Evolutionary conservation across 208 protist species (phyloP).

Genomic region (Leishmania mexicana): DNA sequence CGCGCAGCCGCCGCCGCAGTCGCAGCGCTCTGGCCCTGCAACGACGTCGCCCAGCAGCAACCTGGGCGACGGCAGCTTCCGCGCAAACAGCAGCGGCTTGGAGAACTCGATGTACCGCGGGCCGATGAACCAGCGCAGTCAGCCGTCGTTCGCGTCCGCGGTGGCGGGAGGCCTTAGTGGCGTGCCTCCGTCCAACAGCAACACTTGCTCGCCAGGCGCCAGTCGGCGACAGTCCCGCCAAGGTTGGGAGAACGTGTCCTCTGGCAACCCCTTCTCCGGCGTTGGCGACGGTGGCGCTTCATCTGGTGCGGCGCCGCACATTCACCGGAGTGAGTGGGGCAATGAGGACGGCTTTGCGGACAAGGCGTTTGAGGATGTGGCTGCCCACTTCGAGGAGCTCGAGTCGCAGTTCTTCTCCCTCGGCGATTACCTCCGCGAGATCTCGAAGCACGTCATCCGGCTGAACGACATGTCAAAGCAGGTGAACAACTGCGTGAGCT

Average conservation of each 20-base stretch:
- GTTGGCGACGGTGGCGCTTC: slow-evolving; percentile 12
- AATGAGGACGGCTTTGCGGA: slow-evolving; percentile 63
- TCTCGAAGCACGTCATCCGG: slow-evolving; percentile 79
- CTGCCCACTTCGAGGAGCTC: slow-evolving; percentile 67
- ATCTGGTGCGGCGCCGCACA: slow-evolving; percentile 25
- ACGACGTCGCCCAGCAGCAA: slow-evolving; percentile 12
- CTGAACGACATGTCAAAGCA: slow-evolving; percentile 86
- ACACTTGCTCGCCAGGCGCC: not conserved
- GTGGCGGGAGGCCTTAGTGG: slow-evolving; percentile 10
- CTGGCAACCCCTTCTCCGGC: not conserved
- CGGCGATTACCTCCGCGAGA: slow-evolving; percentile 76
- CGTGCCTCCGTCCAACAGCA: not conserved
- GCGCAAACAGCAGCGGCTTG: slow-evolving; percentile 32
- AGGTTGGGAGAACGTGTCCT: slow-evolving; percentile 3
- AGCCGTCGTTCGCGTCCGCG: slow-evolving; percentile 1
- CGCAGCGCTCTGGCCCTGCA: slow-evolving; percentile 25
- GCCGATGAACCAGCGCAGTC: not conserved
- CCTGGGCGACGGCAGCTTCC: slow-evolving; percentile 27
- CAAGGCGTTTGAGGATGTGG: slow-evolving; percentile 76
- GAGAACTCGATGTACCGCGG: slow-evolving; percentile 24
- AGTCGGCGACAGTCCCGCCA: slow-evolving; percentile 26
- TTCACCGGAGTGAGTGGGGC: slow-evolving; percentile 25
- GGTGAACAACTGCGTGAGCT: slow-evolving; percentile 38
- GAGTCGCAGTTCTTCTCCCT: slow-evolving; percentile 78
- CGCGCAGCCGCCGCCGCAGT: slow-evolving; percentile 40